Conservation (phyloP, 768 basidiomycete species). For the Sarcodon aspratus region DNA sequence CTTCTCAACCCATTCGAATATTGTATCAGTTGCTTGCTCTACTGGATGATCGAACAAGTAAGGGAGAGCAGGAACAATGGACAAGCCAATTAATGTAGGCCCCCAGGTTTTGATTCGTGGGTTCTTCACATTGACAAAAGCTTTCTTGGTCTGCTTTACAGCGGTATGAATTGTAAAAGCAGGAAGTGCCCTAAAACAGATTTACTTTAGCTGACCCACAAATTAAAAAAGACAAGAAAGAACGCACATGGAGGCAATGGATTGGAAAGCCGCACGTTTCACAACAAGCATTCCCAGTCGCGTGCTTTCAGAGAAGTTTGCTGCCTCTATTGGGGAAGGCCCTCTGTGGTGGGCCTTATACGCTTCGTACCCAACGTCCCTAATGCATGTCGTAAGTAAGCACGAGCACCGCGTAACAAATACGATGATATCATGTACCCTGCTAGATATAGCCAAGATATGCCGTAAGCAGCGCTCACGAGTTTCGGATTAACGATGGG, state of each 20-base stretch:
- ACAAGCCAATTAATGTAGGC: conserved; percentile 62
- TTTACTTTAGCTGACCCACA: conserved; percentile 1
- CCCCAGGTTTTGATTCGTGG: conserved; percentile 60
- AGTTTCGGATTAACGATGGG: conserved; percentile 64
- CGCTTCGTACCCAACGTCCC: conserved; percentile 71
- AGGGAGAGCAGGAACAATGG: conserved; percentile 63
- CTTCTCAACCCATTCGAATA: conserved; percentile 61
- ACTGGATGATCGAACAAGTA: conserved; percentile 76
- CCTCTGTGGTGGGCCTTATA: conserved; percentile 67
- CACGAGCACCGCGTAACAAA: background rate
- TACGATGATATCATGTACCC: conserved; percentile 26
- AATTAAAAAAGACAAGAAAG: conserved; percentile 3
- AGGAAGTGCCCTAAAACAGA: conserved; percentile 53
- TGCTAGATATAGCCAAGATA: conserved; percentile 73
- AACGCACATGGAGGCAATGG: conserved; percentile 69
- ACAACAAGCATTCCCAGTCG: conserved; percentile 60
- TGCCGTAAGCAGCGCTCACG: conserved; percentile 69
- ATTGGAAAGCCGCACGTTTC: conserved; percentile 72
- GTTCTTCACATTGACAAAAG: conserved; percentile 48
- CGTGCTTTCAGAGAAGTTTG: conserved; percentile 57
- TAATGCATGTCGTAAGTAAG: conserved; percentile 8
- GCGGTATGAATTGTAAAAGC: conserved; percentile 81
- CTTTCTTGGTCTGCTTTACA: conserved; percentile 61
- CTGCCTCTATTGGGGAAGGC: conserved; percentile 55
- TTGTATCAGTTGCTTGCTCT: conserved; percentile 53